phyloP scores from a whole-genome alignment of 805 yeast species.

The Cyberlindnera xylosilytica region DNA sequence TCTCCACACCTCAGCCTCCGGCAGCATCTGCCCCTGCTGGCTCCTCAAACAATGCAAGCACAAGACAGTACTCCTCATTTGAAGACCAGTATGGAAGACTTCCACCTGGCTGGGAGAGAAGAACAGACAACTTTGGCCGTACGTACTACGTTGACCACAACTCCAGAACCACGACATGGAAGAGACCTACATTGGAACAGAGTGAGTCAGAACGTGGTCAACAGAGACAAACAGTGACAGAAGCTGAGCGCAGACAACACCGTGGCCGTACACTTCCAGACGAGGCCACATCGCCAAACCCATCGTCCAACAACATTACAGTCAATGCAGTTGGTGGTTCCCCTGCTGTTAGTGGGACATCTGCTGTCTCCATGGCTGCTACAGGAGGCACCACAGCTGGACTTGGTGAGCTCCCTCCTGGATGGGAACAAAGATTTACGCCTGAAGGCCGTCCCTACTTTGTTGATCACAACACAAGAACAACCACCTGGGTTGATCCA shows the following conservation, averaged over 20 bases:
- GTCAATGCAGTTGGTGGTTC: slow-evolving; percentile 45
- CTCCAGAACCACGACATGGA: slow-evolving; percentile 98
- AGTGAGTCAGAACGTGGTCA: slow-evolving; percentile 61
- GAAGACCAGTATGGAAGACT: slow-evolving; percentile 96
- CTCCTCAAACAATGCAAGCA: slow-evolving; percentile 1
- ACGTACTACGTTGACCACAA: slow-evolving; percentile 98
- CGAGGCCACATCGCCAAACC: slow-evolving; percentile 32
- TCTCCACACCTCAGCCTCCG: slow-evolving; percentile 24
- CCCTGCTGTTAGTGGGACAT: slow-evolving; percentile 48
- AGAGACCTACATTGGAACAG: slow-evolving; percentile 84
- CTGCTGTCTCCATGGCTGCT: slow-evolving; percentile 65
- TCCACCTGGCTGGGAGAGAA: slow-evolving; percentile 99
- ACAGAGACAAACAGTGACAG: slow-evolving; percentile 67
- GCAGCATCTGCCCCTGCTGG: slow-evolving; percentile 4
- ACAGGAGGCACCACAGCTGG: slow-evolving; percentile 89
- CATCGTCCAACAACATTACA: slow-evolving; percentile 35
- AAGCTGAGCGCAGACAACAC: slow-evolving; percentile 87
- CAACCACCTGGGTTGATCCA: slow-evolving; percentile 99
- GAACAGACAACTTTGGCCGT: slow-evolving; percentile 96
- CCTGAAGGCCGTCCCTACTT: slow-evolving; percentile 98
- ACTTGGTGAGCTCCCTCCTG: slow-evolving; percentile 93
- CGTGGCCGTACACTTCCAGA: slow-evolving; percentile 89
- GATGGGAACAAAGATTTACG: slow-evolving; percentile 98
- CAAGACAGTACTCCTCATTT: slow-evolving; percentile 82
- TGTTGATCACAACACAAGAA: slow-evolving; percentile 98